Percentiles rank a stretch among this genome's conserved stretches.
Conservation (phyloP, 2,329 filamentous ascomycete genomes). For the Microcyclospora pomicola region DNA sequence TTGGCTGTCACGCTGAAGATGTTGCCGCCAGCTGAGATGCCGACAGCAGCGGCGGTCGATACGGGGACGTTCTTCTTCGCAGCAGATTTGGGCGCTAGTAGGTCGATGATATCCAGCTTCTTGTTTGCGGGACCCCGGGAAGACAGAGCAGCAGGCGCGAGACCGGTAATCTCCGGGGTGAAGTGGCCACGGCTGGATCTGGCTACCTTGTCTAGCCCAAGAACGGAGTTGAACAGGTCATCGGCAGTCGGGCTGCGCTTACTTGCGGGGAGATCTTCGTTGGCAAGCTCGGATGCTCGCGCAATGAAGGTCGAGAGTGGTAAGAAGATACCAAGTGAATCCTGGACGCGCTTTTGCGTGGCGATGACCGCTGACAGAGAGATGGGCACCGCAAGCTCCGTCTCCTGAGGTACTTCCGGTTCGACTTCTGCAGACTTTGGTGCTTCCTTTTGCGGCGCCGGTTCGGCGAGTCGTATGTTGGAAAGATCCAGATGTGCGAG, state of each 20-base stretch:
- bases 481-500: constrained; percentile 78
- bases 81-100: constrained; percentile 44
- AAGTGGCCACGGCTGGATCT: constrained; percentile 48
- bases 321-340: constrained; percentile 63
- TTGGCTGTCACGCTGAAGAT: constrained; percentile 72
- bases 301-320: constrained; percentile 78
- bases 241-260: constrained; percentile 55
- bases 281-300: constrained; percentile 73
- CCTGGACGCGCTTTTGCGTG: constrained; percentile 66
- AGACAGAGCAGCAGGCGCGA: constrained; percentile 33
- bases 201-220: constrained; percentile 50
- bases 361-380: constrained; percentile 67
- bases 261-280: constrained; percentile 65
- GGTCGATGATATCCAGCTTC: constrained; percentile 67
- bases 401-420: constrained; percentile 32
- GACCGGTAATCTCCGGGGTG: constrained; percentile 53
- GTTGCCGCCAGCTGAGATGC: constrained; percentile 44
- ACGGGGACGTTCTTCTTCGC: constrained; percentile 14
- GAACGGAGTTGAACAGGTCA: constrained; percentile 78
- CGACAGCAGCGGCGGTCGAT: constrained; percentile 17
- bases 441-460: constrained; percentile 24
- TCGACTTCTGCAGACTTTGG: constrained; percentile 33
- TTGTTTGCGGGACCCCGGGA: constrained; percentile 16
- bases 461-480: constrained; percentile 69
- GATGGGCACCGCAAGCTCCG: constrained; percentile 57